Percentiles rank a stretch among this genome's conserved stretches.
Evolutionary conservation across 73 alveolate genomes (phyloP).

Genomic region (Blepharisma japonicum): DNA sequence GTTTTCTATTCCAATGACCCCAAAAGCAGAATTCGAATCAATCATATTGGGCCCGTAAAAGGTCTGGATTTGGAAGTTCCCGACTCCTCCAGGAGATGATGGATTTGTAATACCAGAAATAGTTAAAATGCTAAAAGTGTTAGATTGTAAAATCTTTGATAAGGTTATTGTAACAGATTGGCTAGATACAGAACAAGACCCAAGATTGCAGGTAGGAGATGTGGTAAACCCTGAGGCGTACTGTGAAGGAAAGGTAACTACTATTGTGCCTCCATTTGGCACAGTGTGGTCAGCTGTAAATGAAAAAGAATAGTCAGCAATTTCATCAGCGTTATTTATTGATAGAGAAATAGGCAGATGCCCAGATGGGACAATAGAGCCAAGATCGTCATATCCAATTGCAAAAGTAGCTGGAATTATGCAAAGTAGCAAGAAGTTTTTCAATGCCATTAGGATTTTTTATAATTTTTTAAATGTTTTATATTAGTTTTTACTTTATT

Average conservation of each 20-base stretch:
- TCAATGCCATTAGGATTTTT: too few species aligned
- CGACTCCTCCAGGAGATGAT: constrained; percentile 48
- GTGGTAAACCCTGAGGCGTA: background rate
- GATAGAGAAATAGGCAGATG: background rate
- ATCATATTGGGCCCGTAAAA: constrained; percentile 40
- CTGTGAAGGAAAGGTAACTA: constrained; percentile 22
- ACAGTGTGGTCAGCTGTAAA: background rate
- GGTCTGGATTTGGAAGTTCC: constrained; percentile 44
- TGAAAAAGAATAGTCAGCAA: constrained; percentile 1
- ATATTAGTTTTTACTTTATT: too few species aligned
- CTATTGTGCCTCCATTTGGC: background rate
- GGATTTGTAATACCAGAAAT: constrained; percentile 45
- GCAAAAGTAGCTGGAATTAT: too few species aligned
- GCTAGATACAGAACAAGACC: background rate
- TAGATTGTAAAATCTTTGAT: background rate
- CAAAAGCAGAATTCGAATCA: constrained; percentile 46
- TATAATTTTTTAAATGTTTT: too few species aligned
- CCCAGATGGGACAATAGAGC: constrained; percentile 11
- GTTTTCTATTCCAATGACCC: constrained; percentile 52
- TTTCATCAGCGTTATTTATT: background rate
- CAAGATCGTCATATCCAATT: constrained; percentile 22
- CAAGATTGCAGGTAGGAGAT: background rate
- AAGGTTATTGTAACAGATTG: background rate
- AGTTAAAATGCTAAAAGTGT: background rate
- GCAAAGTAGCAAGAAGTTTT: too few species aligned